phyloP scores from a whole-genome alignment of 2,329 filamentous ascomycete genomes.

The Neodidymelliopsis sp. region DNA sequence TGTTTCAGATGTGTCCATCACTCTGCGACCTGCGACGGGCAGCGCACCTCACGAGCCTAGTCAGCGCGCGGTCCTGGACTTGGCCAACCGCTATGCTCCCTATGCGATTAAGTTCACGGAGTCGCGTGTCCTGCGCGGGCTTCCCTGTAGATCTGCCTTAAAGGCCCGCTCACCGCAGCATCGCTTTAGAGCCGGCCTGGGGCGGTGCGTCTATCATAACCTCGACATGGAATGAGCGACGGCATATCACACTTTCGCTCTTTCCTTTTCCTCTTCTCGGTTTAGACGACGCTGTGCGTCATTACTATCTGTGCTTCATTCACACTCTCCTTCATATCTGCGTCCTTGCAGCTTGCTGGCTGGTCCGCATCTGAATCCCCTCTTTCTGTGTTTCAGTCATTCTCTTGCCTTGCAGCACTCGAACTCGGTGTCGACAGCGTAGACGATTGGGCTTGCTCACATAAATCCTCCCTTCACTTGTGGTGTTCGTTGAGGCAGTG shows the following conservation, averaged over 20 bases:
- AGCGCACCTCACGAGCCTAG: slow-evolving; percentile 20
- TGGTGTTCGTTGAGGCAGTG: not conserved
- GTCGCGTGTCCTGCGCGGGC: slow-evolving; percentile 9
- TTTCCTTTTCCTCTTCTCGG: slow-evolving; percentile 8
- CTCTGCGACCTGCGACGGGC: slow-evolving; percentile 25
- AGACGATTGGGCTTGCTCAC: slow-evolving; percentile 26
- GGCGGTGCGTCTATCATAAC: slow-evolving; percentile 15
- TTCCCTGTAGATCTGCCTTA: slow-evolving; percentile 35
- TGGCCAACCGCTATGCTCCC: slow-evolving; percentile 23
- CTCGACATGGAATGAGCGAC: slow-evolving; percentile 11
- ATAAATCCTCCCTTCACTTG: slow-evolving; percentile 17
- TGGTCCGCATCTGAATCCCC: slow-evolving; percentile 29
- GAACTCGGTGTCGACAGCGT: slow-evolving; percentile 21
- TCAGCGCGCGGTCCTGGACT: slow-evolving; percentile 20
- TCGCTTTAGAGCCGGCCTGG: slow-evolving; percentile 1
- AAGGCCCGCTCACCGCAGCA: slow-evolving; percentile 24
- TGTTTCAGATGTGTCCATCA: slow-evolving; percentile 31
- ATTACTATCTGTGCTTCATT: slow-evolving; percentile 19
- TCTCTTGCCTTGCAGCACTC: slow-evolving; percentile 38
- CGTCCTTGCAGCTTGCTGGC: slow-evolving; percentile 39
- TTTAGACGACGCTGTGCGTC: slow-evolving; percentile 19
- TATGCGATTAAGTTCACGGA: slow-evolving; percentile 7
- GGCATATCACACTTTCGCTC: slow-evolving; percentile 8
- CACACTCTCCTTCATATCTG: slow-evolving; percentile 19
- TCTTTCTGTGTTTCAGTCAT: slow-evolving; percentile 31